These are phyloP conservation scores for Aureobasidium musti DNA, from an alignment of 2,329 filamentous ascomycete species.

Conservation along the genomic window DNA sequence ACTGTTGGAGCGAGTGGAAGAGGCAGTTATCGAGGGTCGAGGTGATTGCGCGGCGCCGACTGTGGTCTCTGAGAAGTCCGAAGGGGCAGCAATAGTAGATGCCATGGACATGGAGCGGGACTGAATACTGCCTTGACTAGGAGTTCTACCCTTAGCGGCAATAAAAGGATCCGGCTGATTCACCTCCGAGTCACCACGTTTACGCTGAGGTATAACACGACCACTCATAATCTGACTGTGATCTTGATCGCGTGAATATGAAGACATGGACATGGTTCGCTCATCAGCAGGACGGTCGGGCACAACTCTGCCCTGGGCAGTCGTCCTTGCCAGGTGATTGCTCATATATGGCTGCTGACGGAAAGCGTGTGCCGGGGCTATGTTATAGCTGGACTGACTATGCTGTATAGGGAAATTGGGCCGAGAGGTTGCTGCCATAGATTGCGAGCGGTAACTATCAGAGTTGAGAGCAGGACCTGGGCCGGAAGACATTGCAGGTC, in stretches of 20 bases:
- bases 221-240: conserved; percentile 90
- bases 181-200: conserved; percentile 55
- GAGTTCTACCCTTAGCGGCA: conserved; percentile 29
- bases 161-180: conserved; percentile 13
- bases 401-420: conserved; percentile 65
- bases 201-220: conserved; percentile 72
- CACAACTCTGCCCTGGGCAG: conserved; percentile 86
- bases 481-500: conserved; percentile 35
- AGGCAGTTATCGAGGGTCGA: conserved; percentile 34
- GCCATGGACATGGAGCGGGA: conserved; percentile 90
- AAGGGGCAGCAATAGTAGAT: conserved; percentile 70
- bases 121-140: conserved; percentile 45
- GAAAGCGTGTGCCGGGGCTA: conserved; percentile 70
- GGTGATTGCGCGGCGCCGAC: conserved; percentile 35
- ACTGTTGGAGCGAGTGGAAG: conserved; percentile 44
- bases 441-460: conserved; percentile 89
- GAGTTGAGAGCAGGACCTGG: conserved; percentile 71
- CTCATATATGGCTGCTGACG: conserved; percentile 72
- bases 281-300: conserved; percentile 84
- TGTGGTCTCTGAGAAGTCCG: conserved; percentile 30
- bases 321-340: conserved; percentile 70
- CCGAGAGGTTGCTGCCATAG: conserved; percentile 74
- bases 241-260: conserved; percentile 73
- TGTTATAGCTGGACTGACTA: conserved; percentile 60
- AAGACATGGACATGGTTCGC: conserved; percentile 93